Evolutionary conservation across 75 land plant species (phyloP).

Genomic region (Picea sitchensis): DNA sequence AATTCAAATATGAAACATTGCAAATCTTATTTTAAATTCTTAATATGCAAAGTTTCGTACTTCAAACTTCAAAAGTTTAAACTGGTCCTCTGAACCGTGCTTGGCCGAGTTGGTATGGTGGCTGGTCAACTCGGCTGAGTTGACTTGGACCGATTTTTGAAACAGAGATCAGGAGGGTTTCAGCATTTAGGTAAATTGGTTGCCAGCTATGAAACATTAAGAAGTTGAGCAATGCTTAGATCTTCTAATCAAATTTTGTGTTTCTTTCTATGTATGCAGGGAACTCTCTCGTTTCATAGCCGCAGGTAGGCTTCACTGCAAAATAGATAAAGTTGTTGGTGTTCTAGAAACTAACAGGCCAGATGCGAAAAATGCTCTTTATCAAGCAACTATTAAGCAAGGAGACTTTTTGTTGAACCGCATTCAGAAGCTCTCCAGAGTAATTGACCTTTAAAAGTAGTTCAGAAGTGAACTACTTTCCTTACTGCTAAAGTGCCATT

Average conservation of each 20-base stretch:
- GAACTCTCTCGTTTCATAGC: constrained; percentile 96
- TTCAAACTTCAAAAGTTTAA: too few species aligned
- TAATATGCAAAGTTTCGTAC: too few species aligned
- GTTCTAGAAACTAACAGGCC: constrained; percentile 97
- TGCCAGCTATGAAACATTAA: not conserved
- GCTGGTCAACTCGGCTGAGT: too few species aligned
- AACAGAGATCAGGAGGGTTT: too few species aligned
- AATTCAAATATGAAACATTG: too few species aligned
- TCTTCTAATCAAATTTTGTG: not conserved
- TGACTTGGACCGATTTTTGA: too few species aligned
- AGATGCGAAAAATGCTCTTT: constrained; percentile 96
- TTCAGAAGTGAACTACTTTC: too few species aligned
- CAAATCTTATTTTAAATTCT: too few species aligned
- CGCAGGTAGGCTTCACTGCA: constrained; percentile 94
- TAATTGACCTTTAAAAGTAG: constrained; percentile 72
- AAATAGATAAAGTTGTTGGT: constrained; percentile 96
- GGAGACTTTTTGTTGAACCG: constrained; percentile 94
- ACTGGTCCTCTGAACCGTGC: too few species aligned
- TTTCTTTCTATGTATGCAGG: constrained; percentile 29
- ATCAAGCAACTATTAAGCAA: constrained; percentile 97
- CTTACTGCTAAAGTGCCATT: too few species aligned
- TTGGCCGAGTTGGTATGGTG: too few species aligned
- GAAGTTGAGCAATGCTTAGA: not conserved
- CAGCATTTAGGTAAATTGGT: too few species aligned
- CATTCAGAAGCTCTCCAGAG: constrained; percentile 96